Conservation (phyloP, 352 stramenopile species). For the Globisporangium canariense region DNA sequence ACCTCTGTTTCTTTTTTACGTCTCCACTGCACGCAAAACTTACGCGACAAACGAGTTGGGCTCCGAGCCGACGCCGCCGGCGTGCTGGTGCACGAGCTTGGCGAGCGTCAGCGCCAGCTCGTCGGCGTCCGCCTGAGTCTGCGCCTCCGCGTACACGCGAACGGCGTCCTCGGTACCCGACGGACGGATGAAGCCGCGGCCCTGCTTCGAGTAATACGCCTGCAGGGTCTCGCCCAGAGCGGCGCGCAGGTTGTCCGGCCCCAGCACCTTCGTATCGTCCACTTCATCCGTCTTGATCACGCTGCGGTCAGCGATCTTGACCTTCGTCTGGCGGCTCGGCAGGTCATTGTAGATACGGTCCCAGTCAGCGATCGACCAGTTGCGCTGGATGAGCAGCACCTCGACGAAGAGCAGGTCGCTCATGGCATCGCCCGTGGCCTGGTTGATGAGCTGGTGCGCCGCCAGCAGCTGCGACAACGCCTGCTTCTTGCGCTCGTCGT, state of each 20-base stretch:
- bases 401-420: constrained; percentile 97
- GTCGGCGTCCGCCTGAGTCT: constrained; percentile 88
- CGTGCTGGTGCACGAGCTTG: constrained; percentile 74
- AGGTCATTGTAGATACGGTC: constrained; percentile 94
- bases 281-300: constrained; percentile 60
- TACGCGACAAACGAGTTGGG: constrained; percentile 74
- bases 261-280: constrained; percentile 65
- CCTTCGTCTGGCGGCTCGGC: constrained; percentile 88
- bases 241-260: constrained; percentile 52
- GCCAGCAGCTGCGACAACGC: constrained; percentile 82
- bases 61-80: constrained; percentile 60
- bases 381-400: constrained; percentile 89
- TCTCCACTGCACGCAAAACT: background rate
- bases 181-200: constrained; percentile 92
- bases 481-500: constrained; percentile 78
- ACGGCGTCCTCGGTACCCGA: constrained; percentile 98
- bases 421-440: constrained; percentile 97
- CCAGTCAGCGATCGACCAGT: constrained; percentile 91
- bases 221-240: constrained; percentile 51
- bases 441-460: constrained; percentile 93
- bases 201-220: constrained; percentile 53
- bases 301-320: constrained; percentile 69
- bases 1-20: background rate
- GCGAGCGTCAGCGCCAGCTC: constrained; percentile 85
- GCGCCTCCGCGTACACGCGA: constrained; percentile 97